A percentile compares a stretch with the other conserved stretches of the same genome.
Conservation (phyloP, 1,284 basidiomycete species). For the Cronartium quercuum region DNA sequence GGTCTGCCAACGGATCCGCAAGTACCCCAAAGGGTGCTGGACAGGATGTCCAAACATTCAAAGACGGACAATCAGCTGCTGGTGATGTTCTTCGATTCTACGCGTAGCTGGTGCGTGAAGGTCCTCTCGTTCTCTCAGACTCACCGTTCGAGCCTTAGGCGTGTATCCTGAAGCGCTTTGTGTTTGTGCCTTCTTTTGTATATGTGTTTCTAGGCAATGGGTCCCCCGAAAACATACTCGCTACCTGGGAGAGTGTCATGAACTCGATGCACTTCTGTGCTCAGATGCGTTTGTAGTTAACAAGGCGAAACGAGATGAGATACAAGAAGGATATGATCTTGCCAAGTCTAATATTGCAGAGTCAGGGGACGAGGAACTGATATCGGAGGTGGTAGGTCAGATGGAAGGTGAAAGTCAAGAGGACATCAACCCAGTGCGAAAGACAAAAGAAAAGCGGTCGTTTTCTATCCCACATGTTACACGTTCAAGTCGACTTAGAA, state of each 20-base stretch:
- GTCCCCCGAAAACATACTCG: conserved; percentile 26
- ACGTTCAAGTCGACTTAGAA: background rate
- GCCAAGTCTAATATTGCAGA: conserved; percentile 28
- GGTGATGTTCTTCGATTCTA: conserved; percentile 38
- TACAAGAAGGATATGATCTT: conserved; percentile 6
- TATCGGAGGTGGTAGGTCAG: background rate
- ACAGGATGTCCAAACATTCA: background rate
- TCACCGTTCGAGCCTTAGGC: too few relatives aligned
- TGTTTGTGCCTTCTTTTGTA: background rate
- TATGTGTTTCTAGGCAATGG: conserved; percentile 29
- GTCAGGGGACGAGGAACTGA: background rate
- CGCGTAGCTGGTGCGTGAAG: conserved; percentile 31
- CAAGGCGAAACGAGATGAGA: conserved; percentile 26
- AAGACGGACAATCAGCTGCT: conserved; percentile 12
- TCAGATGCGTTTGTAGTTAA: conserved; percentile 34
- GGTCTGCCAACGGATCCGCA: conserved; percentile 19
- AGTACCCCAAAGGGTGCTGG: conserved; percentile 24
- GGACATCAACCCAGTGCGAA: background rate
- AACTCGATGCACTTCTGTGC: conserved; percentile 26
- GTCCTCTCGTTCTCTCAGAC: background rate
- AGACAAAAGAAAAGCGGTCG: background rate
- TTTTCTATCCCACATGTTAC: background rate
- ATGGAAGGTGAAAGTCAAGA: background rate
- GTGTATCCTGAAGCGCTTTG: background rate
- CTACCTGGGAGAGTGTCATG: conserved; percentile 29